Percentiles rank a stretch among this genome's conserved stretches.
Evolutionary conservation across 257 asterid species (phyloP).

Genomic region (Penstemon davidsonii): DNA sequence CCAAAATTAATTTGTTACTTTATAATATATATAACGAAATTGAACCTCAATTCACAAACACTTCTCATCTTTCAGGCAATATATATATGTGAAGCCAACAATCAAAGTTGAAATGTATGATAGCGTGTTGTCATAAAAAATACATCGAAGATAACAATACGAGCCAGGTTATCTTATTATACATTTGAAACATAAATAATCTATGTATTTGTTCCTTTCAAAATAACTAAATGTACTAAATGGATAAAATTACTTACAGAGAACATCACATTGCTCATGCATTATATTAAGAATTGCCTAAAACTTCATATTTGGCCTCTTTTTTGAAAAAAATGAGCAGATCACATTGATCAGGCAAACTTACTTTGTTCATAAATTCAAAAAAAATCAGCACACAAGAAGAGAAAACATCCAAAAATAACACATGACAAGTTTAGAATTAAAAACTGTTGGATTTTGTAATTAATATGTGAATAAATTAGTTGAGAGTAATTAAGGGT

Average conservation of each 20-base stretch:
- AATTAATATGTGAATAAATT: too few relatives aligned
- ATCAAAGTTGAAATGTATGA: constrained; percentile 2
- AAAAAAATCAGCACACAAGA: too few relatives aligned
- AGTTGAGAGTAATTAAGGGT: too few relatives aligned
- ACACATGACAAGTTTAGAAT: too few relatives aligned
- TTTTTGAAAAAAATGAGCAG: neutral
- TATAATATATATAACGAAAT: neutral
- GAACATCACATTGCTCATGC: neutral
- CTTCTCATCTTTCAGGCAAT: neutral
- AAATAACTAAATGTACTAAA: neutral
- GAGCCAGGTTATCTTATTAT: neutral
- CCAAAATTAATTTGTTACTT: neutral
- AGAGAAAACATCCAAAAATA: too few relatives aligned
- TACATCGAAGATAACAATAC: neutral
- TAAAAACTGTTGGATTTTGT: too few relatives aligned
- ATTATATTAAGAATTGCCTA: neutral
- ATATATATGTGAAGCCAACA: constrained; percentile 9
- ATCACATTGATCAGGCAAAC: neutral
- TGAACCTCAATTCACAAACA: constrained; percentile 10
- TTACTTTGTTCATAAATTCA: too few relatives aligned
- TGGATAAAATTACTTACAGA: neutral
- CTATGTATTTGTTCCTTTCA: neutral
- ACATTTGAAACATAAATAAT: constrained; percentile 6
- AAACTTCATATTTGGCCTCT: neutral
- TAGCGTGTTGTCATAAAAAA: neutral